Evolutionary conservation across 2,329 filamentous ascomycete genomes (phyloP), one percentile per base, ranked within the genome.

Genomic region (Hymenoscyphus occultus): DNA sequence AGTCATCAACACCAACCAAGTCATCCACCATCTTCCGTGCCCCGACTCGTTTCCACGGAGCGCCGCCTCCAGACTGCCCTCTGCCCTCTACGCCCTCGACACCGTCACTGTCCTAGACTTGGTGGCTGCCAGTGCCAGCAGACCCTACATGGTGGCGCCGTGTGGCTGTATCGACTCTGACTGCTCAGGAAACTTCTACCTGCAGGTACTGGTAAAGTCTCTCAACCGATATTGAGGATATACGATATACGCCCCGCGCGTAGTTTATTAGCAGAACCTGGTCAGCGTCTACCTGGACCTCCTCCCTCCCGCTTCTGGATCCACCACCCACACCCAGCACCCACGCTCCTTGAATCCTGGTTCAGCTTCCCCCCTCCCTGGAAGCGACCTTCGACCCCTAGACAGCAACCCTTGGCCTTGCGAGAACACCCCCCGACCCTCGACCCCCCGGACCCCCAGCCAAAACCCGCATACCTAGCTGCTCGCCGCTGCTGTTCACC

Each of bases 81-180:
- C 19, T 10, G 19, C 45, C 9, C 19, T 22, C n/a, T 48, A 6
- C 42, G 16, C 14, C 45, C 42, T n/a, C 14, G 5, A 6, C 42
- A 7, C 14, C 40, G 14, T 5, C 40, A 14, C 5, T 5, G n/a
- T 28, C 48, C 48, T 54, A 35, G 35, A 19, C 48, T 12, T 54
- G n/a, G 22, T 22, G 19, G n/a, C 48, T 54, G 48, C 19, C 22
- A 54, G 48, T 54, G 48, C n/a, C 48, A 54, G 19, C 48, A 54
- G 19, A 28, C 19, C 48, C 16, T 19, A 10, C 16, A 54, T 54
- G 19, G 48, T 54, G 48, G 48, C 48, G 48, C 48, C 48, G 48
- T 54, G 48, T 54, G 48, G 48, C 48, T 54, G 19, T 54, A 54
- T 54, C 48, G 48, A 22, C 48, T 54, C 45, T 51, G 45, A 51